Evolutionary conservation across 1,284 basidiomycete genomes (phyloP).

Genomic region (Trichosporon inkin): DNA sequence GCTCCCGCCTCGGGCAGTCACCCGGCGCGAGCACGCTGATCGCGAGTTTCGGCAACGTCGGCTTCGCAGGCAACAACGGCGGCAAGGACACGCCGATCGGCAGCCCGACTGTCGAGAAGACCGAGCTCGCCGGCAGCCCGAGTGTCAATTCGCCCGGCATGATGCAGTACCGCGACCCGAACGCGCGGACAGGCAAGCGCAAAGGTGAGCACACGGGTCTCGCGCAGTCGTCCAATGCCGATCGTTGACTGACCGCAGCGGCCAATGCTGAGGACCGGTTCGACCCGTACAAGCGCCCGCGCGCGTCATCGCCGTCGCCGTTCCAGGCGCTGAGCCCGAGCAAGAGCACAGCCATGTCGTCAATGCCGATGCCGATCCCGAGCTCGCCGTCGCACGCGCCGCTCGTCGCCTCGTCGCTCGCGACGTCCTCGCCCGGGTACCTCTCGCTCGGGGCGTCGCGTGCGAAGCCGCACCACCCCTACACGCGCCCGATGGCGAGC

Average conservation of each 20-base stretch:
- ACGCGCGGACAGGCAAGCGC: constrained; percentile 40
- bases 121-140: constrained; percentile 28
- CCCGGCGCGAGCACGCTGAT: constrained; percentile 4
- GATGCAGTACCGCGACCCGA: constrained; percentile 47
- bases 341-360: constrained; percentile 23
- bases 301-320: constrained; percentile 42
- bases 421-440: constrained; percentile 18
- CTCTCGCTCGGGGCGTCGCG: constrained; percentile 12
- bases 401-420: constrained; percentile 28
- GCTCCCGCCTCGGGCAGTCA: not conserved
- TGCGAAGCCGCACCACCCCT: constrained; percentile 26
- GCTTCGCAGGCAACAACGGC: not conserved
- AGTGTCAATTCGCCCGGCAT: constrained; percentile 30
- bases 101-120: constrained; percentile 40
- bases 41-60: constrained; percentile 5
- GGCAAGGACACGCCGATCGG: constrained; percentile 36
- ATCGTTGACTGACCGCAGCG: constrained; percentile 21
- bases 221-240: not conserved
- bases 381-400: constrained; percentile 38
- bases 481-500: constrained; percentile 38
- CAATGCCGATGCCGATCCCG: constrained; percentile 36
- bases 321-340: constrained; percentile 38
- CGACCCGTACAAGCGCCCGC: constrained; percentile 47
- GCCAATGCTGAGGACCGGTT: constrained; percentile 38
- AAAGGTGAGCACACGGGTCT: constrained; percentile 33